Conservation (phyloP, 179 eudicot genomes). For the Monotropa hypopitys region DNA sequence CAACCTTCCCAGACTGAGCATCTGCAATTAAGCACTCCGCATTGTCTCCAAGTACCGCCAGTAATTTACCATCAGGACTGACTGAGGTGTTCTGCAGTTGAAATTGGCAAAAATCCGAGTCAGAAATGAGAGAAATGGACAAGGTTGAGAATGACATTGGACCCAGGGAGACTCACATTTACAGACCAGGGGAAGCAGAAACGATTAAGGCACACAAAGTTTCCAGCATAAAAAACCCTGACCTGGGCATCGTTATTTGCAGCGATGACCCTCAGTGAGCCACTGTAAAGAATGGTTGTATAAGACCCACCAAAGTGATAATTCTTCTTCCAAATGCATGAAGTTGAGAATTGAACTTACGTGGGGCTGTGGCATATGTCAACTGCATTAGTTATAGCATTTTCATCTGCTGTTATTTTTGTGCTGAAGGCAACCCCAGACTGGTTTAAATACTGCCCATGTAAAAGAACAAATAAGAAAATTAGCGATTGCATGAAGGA, state of each 20-base stretch:
- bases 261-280: constrained; percentile 48
- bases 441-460: constrained; percentile 47
- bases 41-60: constrained; percentile 82
- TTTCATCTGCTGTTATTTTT: constrained; percentile 47
- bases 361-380: constrained; percentile 44
- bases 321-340: background rate
- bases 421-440: constrained; percentile 70
- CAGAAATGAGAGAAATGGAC: background rate
- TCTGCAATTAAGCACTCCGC: constrained; percentile 67
- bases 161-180: constrained; percentile 49
- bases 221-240: constrained; percentile 49
- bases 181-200: constrained; percentile 85
- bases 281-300: constrained; percentile 28
- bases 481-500: background rate
- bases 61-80: constrained; percentile 66
- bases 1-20: constrained; percentile 62
- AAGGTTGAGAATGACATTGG: background rate
- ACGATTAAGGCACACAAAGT: constrained; percentile 37
- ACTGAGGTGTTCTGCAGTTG: constrained; percentile 49
- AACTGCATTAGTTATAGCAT: constrained; percentile 75
- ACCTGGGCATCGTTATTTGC: constrained; percentile 83
- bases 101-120: background rate
- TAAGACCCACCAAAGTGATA: background rate
- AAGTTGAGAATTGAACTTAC: constrained; percentile 14
- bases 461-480: background rate